phyloP scores from a whole-genome alignment of 495 filamentous ascomycete species.

The Neurospora sp. region DNA sequence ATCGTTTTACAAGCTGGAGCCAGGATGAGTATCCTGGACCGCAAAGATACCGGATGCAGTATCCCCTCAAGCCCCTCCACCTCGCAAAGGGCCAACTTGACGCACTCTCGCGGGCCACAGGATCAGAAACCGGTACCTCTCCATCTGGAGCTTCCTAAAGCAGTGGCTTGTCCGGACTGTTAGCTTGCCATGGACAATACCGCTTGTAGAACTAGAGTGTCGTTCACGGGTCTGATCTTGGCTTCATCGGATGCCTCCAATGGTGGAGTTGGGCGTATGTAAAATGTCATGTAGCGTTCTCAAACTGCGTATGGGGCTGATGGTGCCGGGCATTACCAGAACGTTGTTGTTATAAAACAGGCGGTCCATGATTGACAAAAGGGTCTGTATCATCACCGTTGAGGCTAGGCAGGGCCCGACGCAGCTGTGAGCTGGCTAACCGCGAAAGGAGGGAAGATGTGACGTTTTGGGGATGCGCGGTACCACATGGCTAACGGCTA shows the following conservation, averaged over 20 bases:
- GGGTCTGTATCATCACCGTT: conserved; percentile 17
- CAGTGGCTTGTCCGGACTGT: not conserved
- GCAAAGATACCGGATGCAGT: conserved; percentile 10
- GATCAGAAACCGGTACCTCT: not conserved
- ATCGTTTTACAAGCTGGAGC: conserved; percentile 4
- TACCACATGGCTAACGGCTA: conserved; percentile 12
- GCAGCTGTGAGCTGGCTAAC: conserved; percentile 17
- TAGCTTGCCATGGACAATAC: no score
- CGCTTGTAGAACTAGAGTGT: not conserved
- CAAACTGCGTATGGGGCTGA: not conserved
- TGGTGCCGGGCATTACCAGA: not conserved
- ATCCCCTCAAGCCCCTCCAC: conserved; percentile 2
- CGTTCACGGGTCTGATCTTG: not conserved
- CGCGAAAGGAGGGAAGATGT: conserved; percentile 15
- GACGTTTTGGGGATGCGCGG: conserved; percentile 1
- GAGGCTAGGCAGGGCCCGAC: conserved; percentile 8
- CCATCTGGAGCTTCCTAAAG: conserved; percentile 6
- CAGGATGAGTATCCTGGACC: conserved; percentile 16
- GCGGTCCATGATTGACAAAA: conserved; percentile 4
- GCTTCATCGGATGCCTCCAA: not conserved
- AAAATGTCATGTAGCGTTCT: not conserved
- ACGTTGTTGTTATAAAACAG: not conserved
- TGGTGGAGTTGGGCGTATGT: not conserved
- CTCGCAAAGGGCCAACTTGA: conserved; percentile 3
- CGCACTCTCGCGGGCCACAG: not conserved